Conservation (phyloP, 306 rosid genomes). For the Potentilla sterilis region DNA sequence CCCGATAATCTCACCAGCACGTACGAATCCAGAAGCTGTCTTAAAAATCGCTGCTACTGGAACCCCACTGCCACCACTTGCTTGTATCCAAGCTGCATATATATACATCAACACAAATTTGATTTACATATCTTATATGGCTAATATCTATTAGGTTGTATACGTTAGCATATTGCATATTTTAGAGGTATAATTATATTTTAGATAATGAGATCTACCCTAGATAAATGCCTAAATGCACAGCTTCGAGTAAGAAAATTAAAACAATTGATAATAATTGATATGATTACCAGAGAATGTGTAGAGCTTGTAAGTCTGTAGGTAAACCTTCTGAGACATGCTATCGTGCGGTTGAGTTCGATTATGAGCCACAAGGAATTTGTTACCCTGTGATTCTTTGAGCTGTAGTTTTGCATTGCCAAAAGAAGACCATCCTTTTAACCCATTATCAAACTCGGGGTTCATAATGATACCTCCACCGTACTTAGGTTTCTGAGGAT, state of each 20-base stretch:
- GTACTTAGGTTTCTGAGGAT: conserved; percentile 56
- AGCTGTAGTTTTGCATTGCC: conserved; percentile 45
- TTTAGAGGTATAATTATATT: no score
- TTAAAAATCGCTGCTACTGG: conserved; percentile 47
- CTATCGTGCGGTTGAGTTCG: conserved; percentile 45
- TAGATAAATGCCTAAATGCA: no score
- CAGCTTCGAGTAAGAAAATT: not conserved
- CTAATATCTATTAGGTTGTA: no score
- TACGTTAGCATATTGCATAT: no score
- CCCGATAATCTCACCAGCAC: conserved; percentile 45
- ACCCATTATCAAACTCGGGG: conserved; percentile 58
- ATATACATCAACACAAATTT: not conserved
- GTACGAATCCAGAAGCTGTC: conserved; percentile 33
- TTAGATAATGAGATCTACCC: no score
- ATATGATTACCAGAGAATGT: conserved; percentile 53
- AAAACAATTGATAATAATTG: not conserved
- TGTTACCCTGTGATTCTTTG: conserved; percentile 48
- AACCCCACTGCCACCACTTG: conserved; percentile 31
- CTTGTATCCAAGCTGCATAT: conserved; percentile 54
- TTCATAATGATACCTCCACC: conserved; percentile 72
- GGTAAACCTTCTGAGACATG: conserved; percentile 47
- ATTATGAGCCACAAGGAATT: conserved; percentile 51
- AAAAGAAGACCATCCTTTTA: conserved; percentile 56
- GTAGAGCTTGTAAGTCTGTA: conserved; percentile 42
- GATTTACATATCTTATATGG: not conserved